A percentile compares a stretch with the other conserved stretches of the same genome.
Conservation (phyloP, 1,284 basidiomycete genomes). For the Cryptococcus jaspeensis region DNA sequence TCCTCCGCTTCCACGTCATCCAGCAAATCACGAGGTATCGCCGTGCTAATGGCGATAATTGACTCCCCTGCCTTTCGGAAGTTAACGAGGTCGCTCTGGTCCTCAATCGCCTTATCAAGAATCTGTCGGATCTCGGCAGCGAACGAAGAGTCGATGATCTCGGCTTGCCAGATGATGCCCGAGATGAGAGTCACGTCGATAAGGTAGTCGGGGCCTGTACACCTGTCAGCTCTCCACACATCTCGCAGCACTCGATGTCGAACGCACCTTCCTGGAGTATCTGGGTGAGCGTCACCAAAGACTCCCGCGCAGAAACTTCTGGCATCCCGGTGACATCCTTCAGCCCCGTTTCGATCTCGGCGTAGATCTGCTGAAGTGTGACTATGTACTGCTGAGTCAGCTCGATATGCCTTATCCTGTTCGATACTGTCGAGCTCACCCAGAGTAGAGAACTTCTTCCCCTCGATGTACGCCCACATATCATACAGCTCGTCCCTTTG, state of each 20-base stretch:
- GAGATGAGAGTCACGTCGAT: conserved; percentile 33
- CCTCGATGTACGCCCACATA: conserved; percentile 15
- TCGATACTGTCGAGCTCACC: conserved; percentile 12
- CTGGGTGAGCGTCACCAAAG: conserved; percentile 11
- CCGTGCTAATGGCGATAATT: conserved; percentile 19
- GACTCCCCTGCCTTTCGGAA: conserved; percentile 22
- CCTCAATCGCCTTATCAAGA: conserved; percentile 21
- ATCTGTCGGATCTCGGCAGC: conserved; percentile 23
- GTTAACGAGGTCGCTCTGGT: conserved; percentile 15
- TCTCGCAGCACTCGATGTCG: not conserved
- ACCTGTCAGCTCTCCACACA: not conserved
- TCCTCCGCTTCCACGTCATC: conserved; percentile 24
- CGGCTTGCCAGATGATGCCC: conserved; percentile 29
- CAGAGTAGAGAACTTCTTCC: conserved; percentile 19
- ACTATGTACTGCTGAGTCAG: conserved; percentile 4
- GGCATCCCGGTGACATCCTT: conserved; percentile 2
- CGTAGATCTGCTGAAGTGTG: conserved; percentile 27
- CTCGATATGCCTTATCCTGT: not conserved
- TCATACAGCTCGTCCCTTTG: conserved; percentile 26
- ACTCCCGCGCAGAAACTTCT: not conserved
- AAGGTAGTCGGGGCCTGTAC: conserved; percentile 35
- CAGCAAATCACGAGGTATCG: conserved; percentile 14
- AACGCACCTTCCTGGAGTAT: conserved; percentile 25
- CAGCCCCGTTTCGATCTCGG: conserved; percentile 14
- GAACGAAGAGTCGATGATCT: conserved; percentile 27